A percentile compares a stretch with the other conserved stretches of the same genome.
phyloP scores from a whole-genome alignment of 73 alveolate genomes.

The Stentor coeruleus region DNA sequence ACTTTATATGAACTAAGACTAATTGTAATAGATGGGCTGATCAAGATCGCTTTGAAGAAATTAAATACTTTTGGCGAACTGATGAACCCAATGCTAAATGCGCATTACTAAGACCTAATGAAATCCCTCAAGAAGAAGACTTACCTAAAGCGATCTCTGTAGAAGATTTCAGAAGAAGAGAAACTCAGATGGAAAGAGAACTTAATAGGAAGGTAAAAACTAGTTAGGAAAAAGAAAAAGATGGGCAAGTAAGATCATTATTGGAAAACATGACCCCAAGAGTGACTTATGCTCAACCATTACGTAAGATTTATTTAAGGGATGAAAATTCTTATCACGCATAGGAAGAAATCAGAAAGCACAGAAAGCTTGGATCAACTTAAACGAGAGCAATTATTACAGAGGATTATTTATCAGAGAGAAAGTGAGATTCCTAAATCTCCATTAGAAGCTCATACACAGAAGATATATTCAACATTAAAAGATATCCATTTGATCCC shows the following conservation, averaged over 20 bases:
- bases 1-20: background rate
- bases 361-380: background rate
- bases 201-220: background rate
- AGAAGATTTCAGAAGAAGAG: background rate
- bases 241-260: background rate
- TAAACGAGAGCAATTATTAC: conserved; percentile 5
- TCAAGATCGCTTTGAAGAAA: background rate
- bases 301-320: no score
- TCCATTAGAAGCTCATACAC: background rate
- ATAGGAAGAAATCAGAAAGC: background rate
- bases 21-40: conserved; percentile 10
- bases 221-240: background rate
- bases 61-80: conserved; percentile 18
- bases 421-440: conserved; percentile 7
- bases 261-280: background rate
- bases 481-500: no score
- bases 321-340: background rate
- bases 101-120: background rate
- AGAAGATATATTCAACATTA: no score
- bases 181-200: background rate
- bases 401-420: conserved; percentile 9
- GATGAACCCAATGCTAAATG: conserved; percentile 25
- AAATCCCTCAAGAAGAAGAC: background rate
- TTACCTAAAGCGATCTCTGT: background rate
- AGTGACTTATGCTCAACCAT: background rate